phyloP scores from a whole-genome alignment of 2,329 filamentous ascomycete genomes.

The Plenodomus lindquistii region DNA sequence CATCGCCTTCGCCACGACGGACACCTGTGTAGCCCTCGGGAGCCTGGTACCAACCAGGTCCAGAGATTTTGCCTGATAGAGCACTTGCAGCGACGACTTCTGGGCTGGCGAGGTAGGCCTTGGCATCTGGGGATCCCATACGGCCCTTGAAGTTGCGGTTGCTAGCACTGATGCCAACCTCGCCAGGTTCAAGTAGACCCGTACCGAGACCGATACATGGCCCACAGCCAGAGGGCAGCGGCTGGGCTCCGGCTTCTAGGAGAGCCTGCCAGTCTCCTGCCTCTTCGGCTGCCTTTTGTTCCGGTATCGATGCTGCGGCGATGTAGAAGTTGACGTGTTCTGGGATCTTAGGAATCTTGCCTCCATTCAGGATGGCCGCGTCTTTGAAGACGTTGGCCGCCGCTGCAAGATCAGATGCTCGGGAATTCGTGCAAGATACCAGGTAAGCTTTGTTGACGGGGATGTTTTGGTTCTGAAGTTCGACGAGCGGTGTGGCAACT shows the following conservation, averaged over 20 bases:
- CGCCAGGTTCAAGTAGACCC: constrained; percentile 80
- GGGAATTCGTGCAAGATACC: constrained; percentile 86
- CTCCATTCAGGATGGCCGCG: constrained; percentile 63
- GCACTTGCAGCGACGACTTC: constrained; percentile 93
- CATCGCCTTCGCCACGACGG: constrained; percentile 72
- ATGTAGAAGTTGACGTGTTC: constrained; percentile 84
- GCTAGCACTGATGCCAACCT: constrained; percentile 79
- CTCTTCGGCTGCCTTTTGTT: constrained; percentile 78
- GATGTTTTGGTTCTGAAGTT: constrained; percentile 75
- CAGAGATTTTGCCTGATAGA: constrained; percentile 70
- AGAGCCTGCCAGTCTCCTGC: constrained; percentile 84
- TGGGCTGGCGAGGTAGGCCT: constrained; percentile 85
- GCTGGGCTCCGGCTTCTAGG: constrained; percentile 75
- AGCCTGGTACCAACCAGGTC: constrained; percentile 77
- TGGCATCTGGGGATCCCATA: constrained; percentile 79
- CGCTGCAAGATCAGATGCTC: constrained; percentile 77
- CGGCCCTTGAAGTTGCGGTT: constrained; percentile 93
- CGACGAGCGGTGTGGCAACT: constrained; percentile 73
- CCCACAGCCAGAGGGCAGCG: constrained; percentile 74
- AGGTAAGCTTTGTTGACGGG: constrained; percentile 82
- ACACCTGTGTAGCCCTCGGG: constrained; percentile 70
- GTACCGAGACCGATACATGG: constrained; percentile 85
- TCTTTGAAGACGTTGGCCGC: constrained; percentile 86
- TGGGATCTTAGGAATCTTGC: constrained; percentile 70
- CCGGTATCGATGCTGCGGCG: constrained; percentile 77